Evolutionary conservation across 2,329 filamentous ascomycete species (phyloP).

Genomic region (Epichloe typhina): DNA sequence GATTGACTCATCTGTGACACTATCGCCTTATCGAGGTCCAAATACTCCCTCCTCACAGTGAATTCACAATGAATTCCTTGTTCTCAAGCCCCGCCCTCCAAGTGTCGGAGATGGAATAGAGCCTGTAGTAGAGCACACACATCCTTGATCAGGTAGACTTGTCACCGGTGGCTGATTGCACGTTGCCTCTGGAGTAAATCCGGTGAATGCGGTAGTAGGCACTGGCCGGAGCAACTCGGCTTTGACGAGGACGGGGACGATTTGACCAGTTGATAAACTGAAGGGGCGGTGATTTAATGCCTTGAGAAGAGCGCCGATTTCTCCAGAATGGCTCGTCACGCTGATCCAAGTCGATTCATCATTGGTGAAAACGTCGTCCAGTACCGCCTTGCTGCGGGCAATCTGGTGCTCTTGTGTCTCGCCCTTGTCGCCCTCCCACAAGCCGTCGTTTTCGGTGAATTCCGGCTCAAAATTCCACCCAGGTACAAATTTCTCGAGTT

Average conservation of each 20-base stretch:
- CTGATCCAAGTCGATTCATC: constrained; percentile 44
- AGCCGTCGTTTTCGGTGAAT: constrained; percentile 41
- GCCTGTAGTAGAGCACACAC: constrained; percentile 22
- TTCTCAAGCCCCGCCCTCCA: background rate
- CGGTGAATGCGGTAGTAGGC: constrained; percentile 17
- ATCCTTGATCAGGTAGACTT: constrained; percentile 27
- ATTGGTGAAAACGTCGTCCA: constrained; percentile 43
- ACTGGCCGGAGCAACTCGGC: constrained; percentile 30
- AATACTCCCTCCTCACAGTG: no score
- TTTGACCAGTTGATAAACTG: constrained; percentile 48
- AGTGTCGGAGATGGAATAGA: constrained; percentile 2
- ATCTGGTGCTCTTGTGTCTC: constrained; percentile 36
- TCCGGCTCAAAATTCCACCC: constrained; percentile 43
- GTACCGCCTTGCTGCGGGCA: constrained; percentile 30
- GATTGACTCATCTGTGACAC: no score
- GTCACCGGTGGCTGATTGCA: constrained; percentile 32
- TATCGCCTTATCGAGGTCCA: no score
- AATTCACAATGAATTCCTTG: no score
- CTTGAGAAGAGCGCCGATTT: constrained; percentile 36
- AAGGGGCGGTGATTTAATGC: constrained; percentile 51
- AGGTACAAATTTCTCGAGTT: constrained; percentile 40
- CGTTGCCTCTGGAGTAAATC: constrained; percentile 27
- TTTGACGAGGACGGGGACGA: constrained; percentile 55
- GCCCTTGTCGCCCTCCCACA: constrained; percentile 29
- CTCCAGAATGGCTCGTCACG: constrained; percentile 47